Base-by-base conservation (phyloP, 139 green algal species). In the Chlorella sp. region DNA sequence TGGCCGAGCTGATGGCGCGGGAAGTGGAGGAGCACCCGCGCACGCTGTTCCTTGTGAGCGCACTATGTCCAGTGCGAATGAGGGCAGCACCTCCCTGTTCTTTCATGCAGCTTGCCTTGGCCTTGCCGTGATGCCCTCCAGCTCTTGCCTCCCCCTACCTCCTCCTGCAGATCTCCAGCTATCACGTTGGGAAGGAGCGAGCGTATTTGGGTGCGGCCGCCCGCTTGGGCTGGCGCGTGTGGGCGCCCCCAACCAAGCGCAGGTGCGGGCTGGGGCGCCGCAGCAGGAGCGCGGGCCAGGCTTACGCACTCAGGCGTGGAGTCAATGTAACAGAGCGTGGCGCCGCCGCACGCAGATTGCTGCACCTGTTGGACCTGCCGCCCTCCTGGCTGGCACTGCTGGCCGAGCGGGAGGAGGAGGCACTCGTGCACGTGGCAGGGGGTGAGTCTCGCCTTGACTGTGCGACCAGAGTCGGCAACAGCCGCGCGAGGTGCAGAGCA, bases 131-230 rank as follows among this genome's bases (percentile, higher is more conserved):
- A n/a, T n/a, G n/a, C n/a, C n/a, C n/a, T n/a, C n/a, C n/a, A n/a
- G n/a, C n/a, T n/a, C n/a, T n/a, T n/a, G n/a, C n/a, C n/a, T n/a
- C n/a, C n/a, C n/a, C n/a, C n/a, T n/a, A n/a, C n/a, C n/a, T n/a
- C n/a, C n/a, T n/a, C n/a, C n/a, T n/a, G n/a, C 46, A 55, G 19
- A 15, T n/a, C n/a, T n/a, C n/a, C n/a, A 56, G 36, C 31, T 95
- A 95, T 79, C 88, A 90, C 81, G 91, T 94, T 50, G 90, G 90
- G 71, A 95, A 95, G 88, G 90, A 95, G 83, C 72, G 85, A 0
- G 83, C 83, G 0, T 94, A 87, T 79, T 76, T 95, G n/a, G 85
- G 84, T 25, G 84, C 83, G 0, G 90, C 90, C 21, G 64, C 75
- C 35, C 64, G 69, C 36, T 76, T 94, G 53, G 84, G 86, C 27